These are phyloP conservation scores for Amanita phalloides DNA, from an alignment of 768 basidiomycete genomes.

Conservation along the genomic window DNA sequence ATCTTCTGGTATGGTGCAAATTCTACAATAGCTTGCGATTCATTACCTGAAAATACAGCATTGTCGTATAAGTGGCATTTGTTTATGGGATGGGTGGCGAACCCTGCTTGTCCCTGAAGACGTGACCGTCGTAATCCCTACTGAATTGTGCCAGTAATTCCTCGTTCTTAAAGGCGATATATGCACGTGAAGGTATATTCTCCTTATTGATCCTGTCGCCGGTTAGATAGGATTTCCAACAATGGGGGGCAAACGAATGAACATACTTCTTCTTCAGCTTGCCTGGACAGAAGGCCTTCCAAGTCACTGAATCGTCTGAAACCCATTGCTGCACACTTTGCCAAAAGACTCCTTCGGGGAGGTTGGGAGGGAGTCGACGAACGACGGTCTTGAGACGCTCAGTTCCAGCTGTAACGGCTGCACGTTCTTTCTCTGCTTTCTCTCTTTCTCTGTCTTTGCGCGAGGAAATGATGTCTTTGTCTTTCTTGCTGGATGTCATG, in stretches of 20 bases:
- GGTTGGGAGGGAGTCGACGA: conserved; percentile 79
- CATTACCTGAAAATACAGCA: conserved; percentile 51
- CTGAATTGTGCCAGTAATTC: conserved; percentile 68
- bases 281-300: conserved; percentile 59
- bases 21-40: conserved; percentile 84
- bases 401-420: conserved; percentile 17
- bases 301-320: conserved; percentile 53
- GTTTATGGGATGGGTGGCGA: neutral
- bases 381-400: conserved; percentile 83
- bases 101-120: conserved; percentile 91
- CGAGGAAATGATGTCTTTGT: conserved; percentile 22
- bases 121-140: conserved; percentile 81
- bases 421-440: conserved; percentile 22
- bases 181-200: conserved; percentile 79
- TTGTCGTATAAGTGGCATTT: neutral
- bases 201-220: conserved; percentile 67
- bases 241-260: neutral
- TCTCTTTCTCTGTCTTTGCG: conserved; percentile 21
- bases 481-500: conserved; percentile 13
- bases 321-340: conserved; percentile 82
- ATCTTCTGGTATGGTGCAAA: conserved; percentile 89
- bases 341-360: conserved; percentile 94
- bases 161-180: conserved; percentile 78
- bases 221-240: conserved; percentile 5
- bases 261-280: conserved; percentile 62